Evolutionary conservation across 1,139 yeast species (phyloP).

Genomic region (Scheffersomyces lignicola): DNA sequence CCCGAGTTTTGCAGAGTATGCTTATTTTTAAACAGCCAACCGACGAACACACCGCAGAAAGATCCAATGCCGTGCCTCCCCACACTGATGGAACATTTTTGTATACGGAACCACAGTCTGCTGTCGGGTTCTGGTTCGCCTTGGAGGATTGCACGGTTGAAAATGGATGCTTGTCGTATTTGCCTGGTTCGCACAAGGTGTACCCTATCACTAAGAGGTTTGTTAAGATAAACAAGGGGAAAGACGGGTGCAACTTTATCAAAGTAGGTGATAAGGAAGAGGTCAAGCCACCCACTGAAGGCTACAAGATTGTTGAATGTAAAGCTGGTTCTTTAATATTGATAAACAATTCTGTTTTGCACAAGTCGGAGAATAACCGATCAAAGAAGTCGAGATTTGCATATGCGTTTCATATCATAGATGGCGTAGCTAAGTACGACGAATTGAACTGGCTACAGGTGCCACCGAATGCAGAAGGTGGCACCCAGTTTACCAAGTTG

Average conservation of each 20-base stretch:
- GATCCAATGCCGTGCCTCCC: conserved; percentile 72
- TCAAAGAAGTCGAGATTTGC: conserved; percentile 65
- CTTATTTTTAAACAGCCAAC: conserved; percentile 74
- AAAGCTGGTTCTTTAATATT: conserved; percentile 71
- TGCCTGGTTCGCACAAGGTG: conserved; percentile 72
- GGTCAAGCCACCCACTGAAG: conserved; percentile 21
- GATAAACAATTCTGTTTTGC: conserved; percentile 70
- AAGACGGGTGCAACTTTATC: conserved; percentile 54
- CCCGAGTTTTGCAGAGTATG: conserved; percentile 78
- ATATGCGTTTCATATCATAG: conserved; percentile 78
- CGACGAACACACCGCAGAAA: conserved; percentile 19
- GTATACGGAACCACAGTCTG: conserved; percentile 69
- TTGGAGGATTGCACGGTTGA: conserved; percentile 66
- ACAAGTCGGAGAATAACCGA: conserved; percentile 63
- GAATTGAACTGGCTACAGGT: conserved; percentile 74
- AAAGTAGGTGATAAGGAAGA: conserved; percentile 22
- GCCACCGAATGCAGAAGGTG: conserved; percentile 61
- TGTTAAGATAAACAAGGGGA: conserved; percentile 50
- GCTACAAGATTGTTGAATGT: conserved; percentile 58
- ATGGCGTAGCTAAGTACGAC: conserved; percentile 62
- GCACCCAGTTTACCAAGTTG: conserved; percentile 56
- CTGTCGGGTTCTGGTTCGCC: conserved; percentile 84
- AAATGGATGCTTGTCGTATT: conserved; percentile 71
- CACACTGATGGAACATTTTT: conserved; percentile 79
- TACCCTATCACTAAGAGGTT: conserved; percentile 64